Conservation (phyloP, 1,284 basidiomycete genomes). For the Cutaneotrichosporon dermatis region DNA sequence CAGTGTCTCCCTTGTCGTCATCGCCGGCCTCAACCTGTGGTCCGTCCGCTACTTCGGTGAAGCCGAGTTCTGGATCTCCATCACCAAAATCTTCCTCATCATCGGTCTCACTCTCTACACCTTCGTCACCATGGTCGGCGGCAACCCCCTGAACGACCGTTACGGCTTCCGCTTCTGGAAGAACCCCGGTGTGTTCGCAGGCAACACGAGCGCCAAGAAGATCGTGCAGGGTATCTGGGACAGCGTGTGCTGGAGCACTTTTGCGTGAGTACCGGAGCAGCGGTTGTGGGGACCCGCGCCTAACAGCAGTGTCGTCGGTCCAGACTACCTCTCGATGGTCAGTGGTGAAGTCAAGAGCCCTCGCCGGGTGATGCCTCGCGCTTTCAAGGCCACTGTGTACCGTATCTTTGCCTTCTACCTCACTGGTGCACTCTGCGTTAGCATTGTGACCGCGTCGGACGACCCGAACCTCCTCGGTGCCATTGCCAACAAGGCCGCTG, state of each 20-base stretch:
- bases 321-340: constrained; percentile 30
- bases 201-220: constrained; percentile 17
- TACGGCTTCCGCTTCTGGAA: constrained; percentile 38
- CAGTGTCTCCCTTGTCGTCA: constrained; percentile 22
- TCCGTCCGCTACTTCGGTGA: constrained; percentile 28
- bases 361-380: constrained; percentile 36
- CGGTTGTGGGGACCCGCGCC: not conserved
- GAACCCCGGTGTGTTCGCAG: constrained; percentile 31
- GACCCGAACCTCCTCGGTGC: constrained; percentile 22
- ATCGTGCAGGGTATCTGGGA: constrained; percentile 36
- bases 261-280: constrained; percentile 24
- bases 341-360: constrained; percentile 27
- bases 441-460: constrained; percentile 20
- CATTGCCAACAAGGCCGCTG: constrained; percentile 15
- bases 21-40: constrained; percentile 27
- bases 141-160: constrained; percentile 12
- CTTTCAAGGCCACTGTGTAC: constrained; percentile 32
- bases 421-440: constrained; percentile 30
- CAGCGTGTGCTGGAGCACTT: constrained; percentile 30
- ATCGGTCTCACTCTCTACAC: constrained; percentile 36
- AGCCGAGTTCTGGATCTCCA: constrained; percentile 34
- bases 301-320: constrained; percentile 18
- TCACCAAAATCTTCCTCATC: constrained; percentile 35
- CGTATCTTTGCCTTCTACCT: constrained; percentile 41
- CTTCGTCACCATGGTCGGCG: constrained; percentile 39